Percentiles rank a stretch among this genome's conserved stretches.
These are phyloP conservation scores for Auricularia heimuer DNA, from an alignment of 768 basidiomycete genomes.

Conservation along the genomic window DNA sequence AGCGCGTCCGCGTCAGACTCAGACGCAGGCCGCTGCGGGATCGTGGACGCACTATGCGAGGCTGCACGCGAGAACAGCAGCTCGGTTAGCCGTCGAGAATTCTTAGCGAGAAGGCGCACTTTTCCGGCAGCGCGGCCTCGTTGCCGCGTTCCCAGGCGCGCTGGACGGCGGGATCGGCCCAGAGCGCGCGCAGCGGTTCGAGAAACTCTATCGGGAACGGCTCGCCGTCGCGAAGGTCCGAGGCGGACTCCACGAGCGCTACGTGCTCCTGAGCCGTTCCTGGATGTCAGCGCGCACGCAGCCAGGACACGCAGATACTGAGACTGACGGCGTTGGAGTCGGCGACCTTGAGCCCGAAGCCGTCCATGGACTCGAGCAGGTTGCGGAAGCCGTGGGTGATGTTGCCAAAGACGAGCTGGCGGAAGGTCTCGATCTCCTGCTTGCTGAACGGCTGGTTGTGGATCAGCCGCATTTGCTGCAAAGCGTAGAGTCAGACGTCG, in stretches of 20 bases:
- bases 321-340: slow-evolving; percentile 39
- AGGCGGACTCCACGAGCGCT: slow-evolving; percentile 53
- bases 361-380: slow-evolving; percentile 81
- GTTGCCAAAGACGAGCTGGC: slow-evolving; percentile 90
- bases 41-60: slow-evolving; percentile 35
- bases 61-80: slow-evolving; percentile 24
- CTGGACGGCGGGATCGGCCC: slow-evolving; percentile 68
- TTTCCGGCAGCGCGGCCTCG: slow-evolving; percentile 86
- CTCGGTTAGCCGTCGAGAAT: background rate
- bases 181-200: slow-evolving; percentile 58
- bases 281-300: background rate
- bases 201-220: slow-evolving; percentile 62
- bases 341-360: slow-evolving; percentile 68
- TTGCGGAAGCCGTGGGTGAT: slow-evolving; percentile 76
- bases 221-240: slow-evolving; percentile 70
- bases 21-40: background rate
- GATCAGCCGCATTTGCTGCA: slow-evolving; percentile 92
- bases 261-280: slow-evolving; percentile 29
- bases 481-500: background rate
- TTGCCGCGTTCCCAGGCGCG: slow-evolving; percentile 74
- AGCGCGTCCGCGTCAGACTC: background rate
- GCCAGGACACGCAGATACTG: background rate
- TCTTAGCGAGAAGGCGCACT: slow-evolving; percentile 35
- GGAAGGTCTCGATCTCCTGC: slow-evolving; percentile 78
- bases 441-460: slow-evolving; percentile 76